phyloP scores from a whole-genome alignment of 1,284 basidiomycete genomes.

The Pholiota adiposa region DNA sequence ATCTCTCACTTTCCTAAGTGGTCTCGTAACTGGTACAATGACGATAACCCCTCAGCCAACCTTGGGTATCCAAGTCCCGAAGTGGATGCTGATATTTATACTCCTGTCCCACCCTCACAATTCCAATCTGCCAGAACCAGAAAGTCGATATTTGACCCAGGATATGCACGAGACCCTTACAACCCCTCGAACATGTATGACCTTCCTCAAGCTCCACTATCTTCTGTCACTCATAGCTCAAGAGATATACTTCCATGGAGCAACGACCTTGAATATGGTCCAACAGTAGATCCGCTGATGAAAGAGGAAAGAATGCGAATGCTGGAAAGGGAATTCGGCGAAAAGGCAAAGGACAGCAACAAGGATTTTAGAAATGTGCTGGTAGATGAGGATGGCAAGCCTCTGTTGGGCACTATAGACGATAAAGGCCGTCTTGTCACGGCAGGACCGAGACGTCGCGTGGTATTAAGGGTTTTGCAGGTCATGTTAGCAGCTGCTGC shows the following conservation, averaged over 20 bases:
- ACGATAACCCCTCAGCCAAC: conserved; percentile 22
- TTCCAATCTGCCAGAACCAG: conserved; percentile 28
- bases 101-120: conserved; percentile 36
- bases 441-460: conserved; percentile 60
- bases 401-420: conserved; percentile 49
- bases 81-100: conserved; percentile 37
- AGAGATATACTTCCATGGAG: conserved; percentile 53
- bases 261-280: conserved; percentile 43
- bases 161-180: conserved; percentile 33
- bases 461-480: conserved; percentile 51
- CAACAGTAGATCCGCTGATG: conserved; percentile 48
- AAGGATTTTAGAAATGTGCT: conserved; percentile 32
- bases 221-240: conserved; percentile 40
- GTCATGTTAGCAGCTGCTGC: conserved; percentile 54
- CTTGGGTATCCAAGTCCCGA: conserved; percentile 10
- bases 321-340: conserved; percentile 68
- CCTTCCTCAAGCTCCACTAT: conserved; percentile 30
- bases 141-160: conserved; percentile 44
- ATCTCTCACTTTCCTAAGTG: conserved; percentile 64
- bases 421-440: conserved; percentile 2
- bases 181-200: conserved; percentile 23
- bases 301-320: conserved; percentile 72
- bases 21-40: conserved; percentile 61
- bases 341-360: conserved; percentile 36
- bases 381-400: conserved; percentile 48